Evolutionary conservation across 805 yeast genomes (phyloP).

Genomic region (Blastobotrys terrestris): DNA sequence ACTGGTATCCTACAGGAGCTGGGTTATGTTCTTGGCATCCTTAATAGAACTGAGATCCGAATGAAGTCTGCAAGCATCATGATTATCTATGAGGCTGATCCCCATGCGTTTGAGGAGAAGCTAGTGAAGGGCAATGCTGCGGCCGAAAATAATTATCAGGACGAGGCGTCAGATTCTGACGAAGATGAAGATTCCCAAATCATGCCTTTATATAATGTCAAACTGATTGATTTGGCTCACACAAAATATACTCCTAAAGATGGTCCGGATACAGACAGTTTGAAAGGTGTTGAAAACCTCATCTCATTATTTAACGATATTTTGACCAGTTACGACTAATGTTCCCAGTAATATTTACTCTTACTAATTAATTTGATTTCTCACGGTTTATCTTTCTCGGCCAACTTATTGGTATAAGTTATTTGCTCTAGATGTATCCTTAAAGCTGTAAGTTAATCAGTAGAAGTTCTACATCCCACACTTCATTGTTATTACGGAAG

Average conservation of each 20-base stretch:
- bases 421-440: too few species aligned
- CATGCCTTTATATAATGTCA: conserved; percentile 49
- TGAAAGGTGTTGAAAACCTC: conserved; percentile 64
- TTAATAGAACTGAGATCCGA: conserved; percentile 56
- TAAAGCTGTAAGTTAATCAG: too few species aligned
- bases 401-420: too few species aligned
- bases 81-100: conserved; percentile 67
- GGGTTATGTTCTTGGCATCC: conserved; percentile 57
- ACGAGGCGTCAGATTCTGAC: conserved; percentile 9
- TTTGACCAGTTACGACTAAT: not conserved
- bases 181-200: conserved; percentile 19
- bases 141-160: conserved; percentile 21
- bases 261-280: conserved; percentile 66
- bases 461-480: too few species aligned
- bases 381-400: too few species aligned
- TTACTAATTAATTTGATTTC: too few species aligned
- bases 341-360: too few species aligned
- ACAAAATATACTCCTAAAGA: conserved; percentile 54
- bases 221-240: conserved; percentile 89
- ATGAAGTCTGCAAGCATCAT: conserved; percentile 68
- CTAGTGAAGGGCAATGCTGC: conserved; percentile 30
- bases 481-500: too few species aligned
- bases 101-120: conserved; percentile 43
- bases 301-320: conserved; percentile 26
- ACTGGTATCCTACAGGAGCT: conserved; percentile 51